phyloP scores from a whole-genome alignment of 345 rosid species.

The Dipteronia dyeriana region DNA sequence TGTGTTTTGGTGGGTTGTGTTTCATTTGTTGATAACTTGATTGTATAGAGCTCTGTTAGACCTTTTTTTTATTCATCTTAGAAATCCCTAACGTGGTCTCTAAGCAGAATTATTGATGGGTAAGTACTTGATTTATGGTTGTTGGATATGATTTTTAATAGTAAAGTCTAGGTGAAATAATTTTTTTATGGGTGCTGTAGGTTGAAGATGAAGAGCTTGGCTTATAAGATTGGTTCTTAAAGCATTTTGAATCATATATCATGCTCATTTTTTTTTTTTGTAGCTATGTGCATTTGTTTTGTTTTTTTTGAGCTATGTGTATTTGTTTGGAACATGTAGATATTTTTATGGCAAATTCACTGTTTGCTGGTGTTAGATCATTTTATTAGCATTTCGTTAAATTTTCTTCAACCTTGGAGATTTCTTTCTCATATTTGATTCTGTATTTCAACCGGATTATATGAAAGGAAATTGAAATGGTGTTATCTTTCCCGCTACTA shows the following conservation, averaged over 20 bases:
- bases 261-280: background rate
- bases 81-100: background rate
- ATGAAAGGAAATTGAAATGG: background rate
- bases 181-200: background rate
- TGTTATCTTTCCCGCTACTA: background rate
- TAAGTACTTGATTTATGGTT: background rate
- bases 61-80: background rate
- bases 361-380: background rate
- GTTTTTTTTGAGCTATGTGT: background rate
- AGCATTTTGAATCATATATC: background rate
- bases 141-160: background rate
- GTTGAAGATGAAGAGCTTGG: background rate
- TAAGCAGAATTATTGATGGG: background rate
- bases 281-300: background rate
- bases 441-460: background rate
- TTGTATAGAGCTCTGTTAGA: background rate
- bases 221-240: background rate
- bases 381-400: background rate
- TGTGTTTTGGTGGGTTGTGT: conserved; percentile 17
- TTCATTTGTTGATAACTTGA: conserved; percentile 11
- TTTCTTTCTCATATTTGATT: background rate
- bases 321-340: background rate
- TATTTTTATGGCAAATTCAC: background rate
- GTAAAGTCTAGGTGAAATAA: background rate
- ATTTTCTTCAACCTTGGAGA: background rate